Percentiles rank a stretch among this genome's conserved stretches.
Conservation (phyloP, 805 yeast genomes). For the Clavispora asparagi region DNA sequence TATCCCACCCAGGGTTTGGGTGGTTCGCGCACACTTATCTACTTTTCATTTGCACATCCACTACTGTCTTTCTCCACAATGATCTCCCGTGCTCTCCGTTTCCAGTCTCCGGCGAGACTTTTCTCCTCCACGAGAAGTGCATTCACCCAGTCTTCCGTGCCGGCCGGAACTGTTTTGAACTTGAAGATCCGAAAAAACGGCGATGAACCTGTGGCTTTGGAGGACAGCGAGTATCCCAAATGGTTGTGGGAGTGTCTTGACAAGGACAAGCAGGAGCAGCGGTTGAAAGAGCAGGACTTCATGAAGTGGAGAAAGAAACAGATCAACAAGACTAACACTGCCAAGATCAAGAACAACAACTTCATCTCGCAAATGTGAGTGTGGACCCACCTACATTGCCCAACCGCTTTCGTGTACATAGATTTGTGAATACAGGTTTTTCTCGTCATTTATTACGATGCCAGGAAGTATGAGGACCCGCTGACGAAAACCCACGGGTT, state of each 20-base stretch:
- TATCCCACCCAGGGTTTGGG: no score
- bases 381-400: constrained; percentile 1
- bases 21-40: constrained; percentile 1
- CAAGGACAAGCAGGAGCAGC: constrained; percentile 50
- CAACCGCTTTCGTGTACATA: constrained; percentile 8
- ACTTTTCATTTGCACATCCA: neutral
- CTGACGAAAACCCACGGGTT: no score
- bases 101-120: constrained; percentile 3
- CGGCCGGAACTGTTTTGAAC: constrained; percentile 68
- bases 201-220: constrained; percentile 83
- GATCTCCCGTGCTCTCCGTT: neutral
- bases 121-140: constrained; percentile 7
- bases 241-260: constrained; percentile 92
- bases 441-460: neutral
- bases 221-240: constrained; percentile 84
- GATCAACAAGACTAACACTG: constrained; percentile 63
- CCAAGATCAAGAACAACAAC: constrained; percentile 70
- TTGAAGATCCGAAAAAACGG: constrained; percentile 73
- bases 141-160: constrained; percentile 42
- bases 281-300: constrained; percentile 56
- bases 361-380: constrained; percentile 45
- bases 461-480: no score
- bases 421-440: constrained; percentile 1
- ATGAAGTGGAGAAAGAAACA: constrained; percentile 62
- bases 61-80: neutral